These are phyloP conservation scores for Zygotorulaspora sp. DNA, from an alignment of 805 yeast genomes.

Conservation along the genomic window DNA sequence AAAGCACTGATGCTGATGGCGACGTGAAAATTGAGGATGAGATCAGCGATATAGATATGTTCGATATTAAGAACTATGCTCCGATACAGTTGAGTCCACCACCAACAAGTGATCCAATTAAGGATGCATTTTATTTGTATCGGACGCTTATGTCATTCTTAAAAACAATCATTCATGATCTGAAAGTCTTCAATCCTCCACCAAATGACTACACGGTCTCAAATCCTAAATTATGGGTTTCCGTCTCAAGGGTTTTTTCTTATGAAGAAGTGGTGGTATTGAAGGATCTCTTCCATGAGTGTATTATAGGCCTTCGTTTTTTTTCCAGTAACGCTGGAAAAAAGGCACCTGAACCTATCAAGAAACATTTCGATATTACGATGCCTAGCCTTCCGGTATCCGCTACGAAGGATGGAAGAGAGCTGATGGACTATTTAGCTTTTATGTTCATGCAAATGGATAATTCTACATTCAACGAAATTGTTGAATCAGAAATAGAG, in stretches of 20 bases:
- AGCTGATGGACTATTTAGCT: slow-evolving; percentile 91
- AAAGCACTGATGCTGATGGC: slow-evolving; percentile 23
- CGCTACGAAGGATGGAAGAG: slow-evolving; percentile 89
- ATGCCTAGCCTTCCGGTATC: slow-evolving; percentile 83
- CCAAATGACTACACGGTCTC: slow-evolving; percentile 51
- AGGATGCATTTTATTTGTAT: slow-evolving; percentile 84
- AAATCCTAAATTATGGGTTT: slow-evolving; percentile 67
- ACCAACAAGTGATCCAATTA: slow-evolving; percentile 56
- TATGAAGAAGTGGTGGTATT: slow-evolving; percentile 79
- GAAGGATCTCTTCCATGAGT: slow-evolving; percentile 74
- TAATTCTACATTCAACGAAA: slow-evolving; percentile 92
- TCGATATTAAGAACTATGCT: slow-evolving; percentile 43
- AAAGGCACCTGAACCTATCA: slow-evolving; percentile 25
- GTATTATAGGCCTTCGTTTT: slow-evolving; percentile 72
- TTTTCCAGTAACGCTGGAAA: slow-evolving; percentile 48
- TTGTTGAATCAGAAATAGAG: slow-evolving; percentile 74
- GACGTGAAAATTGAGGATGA: slow-evolving; percentile 17
- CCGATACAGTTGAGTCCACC: slow-evolving; percentile 60
- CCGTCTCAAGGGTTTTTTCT: slow-evolving; percentile 76
- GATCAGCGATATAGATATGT: slow-evolving; percentile 34
- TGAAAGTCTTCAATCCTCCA: slow-evolving; percentile 86
- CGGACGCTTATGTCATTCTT: slow-evolving; percentile 84
- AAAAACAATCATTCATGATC: slow-evolving; percentile 82
- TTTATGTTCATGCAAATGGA: slow-evolving; percentile 91
- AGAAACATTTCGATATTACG: slow-evolving; percentile 52